These are phyloP conservation scores for Panicum hallii DNA, from an alignment of 202 grass and related monocot genomes.

Conservation along the genomic window DNA sequence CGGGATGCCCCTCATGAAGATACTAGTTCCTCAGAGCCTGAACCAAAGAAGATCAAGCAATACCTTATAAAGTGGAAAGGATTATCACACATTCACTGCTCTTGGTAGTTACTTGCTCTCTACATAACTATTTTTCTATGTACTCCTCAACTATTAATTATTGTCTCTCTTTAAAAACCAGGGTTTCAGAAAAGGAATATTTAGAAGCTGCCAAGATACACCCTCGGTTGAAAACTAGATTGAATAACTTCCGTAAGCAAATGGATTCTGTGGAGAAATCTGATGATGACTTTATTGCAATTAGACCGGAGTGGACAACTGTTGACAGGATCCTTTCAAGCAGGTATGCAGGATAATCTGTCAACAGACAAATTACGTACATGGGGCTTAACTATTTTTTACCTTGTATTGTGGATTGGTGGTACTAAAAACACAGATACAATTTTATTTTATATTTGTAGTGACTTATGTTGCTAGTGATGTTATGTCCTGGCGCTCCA, in stretches of 20 bases:
- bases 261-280: constrained; percentile 68
- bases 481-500: constrained; percentile 7
- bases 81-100: constrained; percentile 89
- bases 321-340: constrained; percentile 87
- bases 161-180: constrained; percentile 45
- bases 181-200: constrained; percentile 91
- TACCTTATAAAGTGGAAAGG: constrained; percentile 99
- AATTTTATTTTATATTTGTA: constrained; percentile 16
- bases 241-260: constrained; percentile 87
- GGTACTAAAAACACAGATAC: constrained; percentile 6
- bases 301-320: constrained; percentile 95
- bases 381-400: constrained; percentile 25
- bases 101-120: constrained; percentile 64
- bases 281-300: constrained; percentile 82
- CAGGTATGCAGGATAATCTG: constrained; percentile 62
- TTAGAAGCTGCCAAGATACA: constrained; percentile 77
- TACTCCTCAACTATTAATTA: constrained; percentile 36
- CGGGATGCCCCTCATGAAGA: constrained; percentile 41
- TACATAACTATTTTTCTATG: constrained; percentile 29
- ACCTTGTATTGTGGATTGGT: constrained; percentile 24
- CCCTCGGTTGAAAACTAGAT: constrained; percentile 85
- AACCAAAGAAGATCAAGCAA: constrained; percentile 63
- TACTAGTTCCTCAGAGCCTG: constrained; percentile 55
- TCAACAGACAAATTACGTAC: constrained; percentile 20
- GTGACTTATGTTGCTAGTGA: constrained; percentile 17